Percentiles rank a stretch among this genome's conserved stretches.
Conservation (phyloP, 441 rosid genomes). For the Metrosideros polymorpha region DNA sequence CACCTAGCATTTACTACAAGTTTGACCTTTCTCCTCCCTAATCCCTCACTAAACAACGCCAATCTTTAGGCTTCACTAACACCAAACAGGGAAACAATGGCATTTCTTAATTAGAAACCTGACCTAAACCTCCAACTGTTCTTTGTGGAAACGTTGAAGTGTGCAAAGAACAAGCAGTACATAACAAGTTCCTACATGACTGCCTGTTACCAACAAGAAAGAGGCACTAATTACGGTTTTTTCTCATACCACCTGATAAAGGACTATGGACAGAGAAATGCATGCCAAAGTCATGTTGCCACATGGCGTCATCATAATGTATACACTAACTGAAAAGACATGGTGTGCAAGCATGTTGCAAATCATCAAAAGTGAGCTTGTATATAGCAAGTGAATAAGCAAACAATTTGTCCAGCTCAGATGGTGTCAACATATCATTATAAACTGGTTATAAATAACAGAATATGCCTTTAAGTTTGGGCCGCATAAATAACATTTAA, state of each 20-base stretch:
- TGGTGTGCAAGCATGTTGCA: background rate
- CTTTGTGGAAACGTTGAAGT: background rate
- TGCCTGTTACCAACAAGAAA: background rate
- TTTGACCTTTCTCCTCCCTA: background rate
- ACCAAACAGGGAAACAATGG: background rate
- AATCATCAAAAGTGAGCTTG: background rate
- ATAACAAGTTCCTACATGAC: background rate
- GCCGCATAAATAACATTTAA: background rate
- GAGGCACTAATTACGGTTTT: background rate
- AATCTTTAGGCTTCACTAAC: background rate
- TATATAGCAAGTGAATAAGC: background rate
- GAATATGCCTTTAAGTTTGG: background rate
- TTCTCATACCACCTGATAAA: background rate
- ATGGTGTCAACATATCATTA: background rate
- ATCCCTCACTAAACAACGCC: background rate
- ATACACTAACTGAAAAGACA: background rate
- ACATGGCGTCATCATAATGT: background rate
- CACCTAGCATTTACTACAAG: background rate
- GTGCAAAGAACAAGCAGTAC: background rate
- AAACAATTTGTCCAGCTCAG: background rate
- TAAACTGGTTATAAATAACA: background rate
- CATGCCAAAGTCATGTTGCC: background rate
- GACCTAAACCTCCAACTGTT: background rate
- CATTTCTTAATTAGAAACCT: background rate
- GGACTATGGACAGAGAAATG: background rate